Percentiles rank a stretch among this genome's conserved stretches.
phyloP scores from a whole-genome alignment of 768 basidiomycete genomes.

The Holtermannia corniformis region DNA sequence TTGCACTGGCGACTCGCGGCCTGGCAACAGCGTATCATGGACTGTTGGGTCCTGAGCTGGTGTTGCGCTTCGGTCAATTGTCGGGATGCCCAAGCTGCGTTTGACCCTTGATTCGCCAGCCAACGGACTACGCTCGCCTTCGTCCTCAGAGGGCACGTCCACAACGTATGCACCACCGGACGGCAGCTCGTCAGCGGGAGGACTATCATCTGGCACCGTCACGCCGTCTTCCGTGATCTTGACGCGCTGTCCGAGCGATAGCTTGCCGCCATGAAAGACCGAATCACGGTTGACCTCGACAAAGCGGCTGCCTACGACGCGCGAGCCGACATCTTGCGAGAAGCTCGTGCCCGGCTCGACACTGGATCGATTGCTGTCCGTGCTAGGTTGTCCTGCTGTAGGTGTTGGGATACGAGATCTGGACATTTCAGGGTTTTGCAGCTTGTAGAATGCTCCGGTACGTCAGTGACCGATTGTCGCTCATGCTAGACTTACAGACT shows the following conservation, averaged over 20 bases:
- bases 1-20: not conserved
- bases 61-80: not conserved
- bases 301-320: slow-evolving; percentile 60
- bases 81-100: not conserved
- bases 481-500: slow-evolving; percentile 41
- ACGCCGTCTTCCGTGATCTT: slow-evolving; percentile 50
- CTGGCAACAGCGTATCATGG: not conserved
- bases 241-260: slow-evolving; percentile 52
- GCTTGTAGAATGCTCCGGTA: slow-evolving; percentile 56
- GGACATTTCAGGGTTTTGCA: slow-evolving; percentile 54
- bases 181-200: slow-evolving; percentile 1
- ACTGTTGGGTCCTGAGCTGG: too few relatives aligned
- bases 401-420: slow-evolving; percentile 46
- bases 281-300: slow-evolving; percentile 62
- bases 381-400: slow-evolving; percentile 22
- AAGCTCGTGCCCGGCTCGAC: too few relatives aligned
- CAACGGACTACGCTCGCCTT: not conserved
- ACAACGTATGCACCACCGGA: not conserved
- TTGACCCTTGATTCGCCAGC: not conserved
- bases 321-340: slow-evolving; percentile 54
- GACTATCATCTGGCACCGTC: slow-evolving; percentile 42
- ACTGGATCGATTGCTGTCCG: too few relatives aligned
- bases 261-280: slow-evolving; percentile 14
- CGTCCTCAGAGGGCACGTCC: not conserved
- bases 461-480: not conserved